Evolutionary conservation across 345 rosid species (phyloP), one percentile per base, ranked within the genome.

Genomic region (Citrus inodora): DNA sequence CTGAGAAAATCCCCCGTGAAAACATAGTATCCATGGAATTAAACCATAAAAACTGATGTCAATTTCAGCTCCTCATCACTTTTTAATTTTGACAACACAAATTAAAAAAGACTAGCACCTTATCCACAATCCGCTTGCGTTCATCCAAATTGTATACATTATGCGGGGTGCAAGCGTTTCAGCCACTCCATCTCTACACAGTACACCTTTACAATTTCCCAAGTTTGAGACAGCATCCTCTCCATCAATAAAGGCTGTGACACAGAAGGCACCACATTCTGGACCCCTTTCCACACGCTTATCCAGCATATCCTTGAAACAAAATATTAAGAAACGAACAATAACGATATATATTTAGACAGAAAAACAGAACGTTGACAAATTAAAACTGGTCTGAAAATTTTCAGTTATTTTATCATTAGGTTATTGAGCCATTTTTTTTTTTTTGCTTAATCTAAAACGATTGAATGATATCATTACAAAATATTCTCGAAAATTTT

Each of bases 161-260:
- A 77, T 93, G 95, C 79, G 93, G 97, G 53, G 79, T 14, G 94
- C 88, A 69, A 94, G 91, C 59, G 87, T 81, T 87, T 91, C 93
- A 75, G 92, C 94, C 53, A 84, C 86, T 78, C 94, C 91, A 81
- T 85, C 89, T 80, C 90, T 77, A 72, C 87, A 83, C 7, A 92
- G 85, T 53, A 94, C 92, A 78, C 92, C 97, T 86, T 94, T 87
- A 77, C 98, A 92, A 78, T 94, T 94, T 81, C 97, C 46, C 46
- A 88, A 60, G 80, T 91, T 92, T 22, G 97, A 90, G 78, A 94
- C 83, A 66, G 90, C 55, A 73, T 90, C 88, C 53, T 85, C 85
- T 7, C 89, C 89, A 73, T 90, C 86, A 65, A 94, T 82, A 73
- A 92, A 74, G 62, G 90, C 94, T 11, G 96, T 90, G 66, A 94